Evolutionary conservation across 2,329 filamentous ascomycete genomes (phyloP), one percentile per base, ranked within the genome.

Genomic region (Onygena corvina): DNA sequence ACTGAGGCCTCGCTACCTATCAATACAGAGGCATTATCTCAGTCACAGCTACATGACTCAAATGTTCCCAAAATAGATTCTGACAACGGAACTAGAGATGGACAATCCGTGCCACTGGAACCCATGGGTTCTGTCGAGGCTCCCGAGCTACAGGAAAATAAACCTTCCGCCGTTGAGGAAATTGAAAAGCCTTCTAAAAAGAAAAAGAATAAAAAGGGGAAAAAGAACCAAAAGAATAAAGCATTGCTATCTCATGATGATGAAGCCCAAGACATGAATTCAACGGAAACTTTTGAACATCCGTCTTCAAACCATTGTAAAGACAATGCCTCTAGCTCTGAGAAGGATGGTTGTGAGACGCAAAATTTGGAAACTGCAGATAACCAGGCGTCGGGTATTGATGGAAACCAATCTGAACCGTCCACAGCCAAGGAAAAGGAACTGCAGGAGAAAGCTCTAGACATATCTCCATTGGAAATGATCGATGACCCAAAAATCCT

Each of bases 121-220:
- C 9, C 34, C 14, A 46, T 23, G 20, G 3, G 9, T 12, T 27
- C 21, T 20, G 27, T 9, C 12, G 30, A 46, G 20, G 42, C 20
- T 18, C 5, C 42, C 3, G n/a, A 4, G 2, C 27, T 33, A 27
- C 42, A 12, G 31, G 42, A 11, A 42, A 23, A 20, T n/a, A 27
- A 30, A 20, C 11, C 25, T 9, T 14, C 42, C 3, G n/a, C 25
- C 25, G 33, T 14, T 33, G 42, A 21, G 27, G 25, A 42, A 42
- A n/a, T 7, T 27, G 8, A 14, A 25, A 42, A 42, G 12, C 38
- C 21, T 42, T 12, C 23, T n/a, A 42, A 42, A 42, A 16, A 20
- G 8, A 30, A 30, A 35, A 45, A 47, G 46, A 44, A 36, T 25
- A 23, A 52, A 30, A 34, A 50, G 47, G 36, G 47, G 23, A 50